phyloP scores from a whole-genome alignment of 257 asterid species.

The Nicotiana tomentosiformis region DNA sequence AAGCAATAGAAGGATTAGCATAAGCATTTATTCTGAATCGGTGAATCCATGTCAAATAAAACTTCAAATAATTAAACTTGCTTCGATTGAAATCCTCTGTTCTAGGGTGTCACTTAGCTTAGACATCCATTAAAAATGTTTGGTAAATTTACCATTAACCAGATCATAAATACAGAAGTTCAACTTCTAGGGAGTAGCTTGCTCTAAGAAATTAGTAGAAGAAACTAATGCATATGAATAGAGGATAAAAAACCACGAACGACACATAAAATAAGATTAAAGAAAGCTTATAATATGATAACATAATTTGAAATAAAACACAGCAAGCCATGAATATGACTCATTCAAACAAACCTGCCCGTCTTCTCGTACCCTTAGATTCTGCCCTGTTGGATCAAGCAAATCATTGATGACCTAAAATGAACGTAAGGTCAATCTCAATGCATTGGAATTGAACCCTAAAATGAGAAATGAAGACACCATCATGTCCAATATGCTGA shows the following conservation, averaged over 20 bases:
- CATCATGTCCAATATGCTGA: background rate
- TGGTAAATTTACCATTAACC: background rate
- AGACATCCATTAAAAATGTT: background rate
- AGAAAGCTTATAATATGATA: background rate
- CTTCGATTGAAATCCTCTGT: background rate
- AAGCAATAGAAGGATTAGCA: background rate
- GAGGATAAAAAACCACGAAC: background rate
- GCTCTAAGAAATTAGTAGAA: background rate
- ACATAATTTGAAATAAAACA: background rate
- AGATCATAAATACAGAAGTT: background rate
- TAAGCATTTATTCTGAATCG: background rate
- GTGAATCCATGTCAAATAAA: background rate
- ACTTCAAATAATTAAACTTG: background rate
- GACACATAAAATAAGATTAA: background rate
- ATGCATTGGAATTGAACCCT: background rate
- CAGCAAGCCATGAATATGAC: background rate
- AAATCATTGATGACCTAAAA: constrained; percentile 83
- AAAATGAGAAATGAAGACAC: background rate
- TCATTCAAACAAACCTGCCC: constrained; percentile 45
- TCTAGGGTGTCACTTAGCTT: background rate
- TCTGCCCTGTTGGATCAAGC: constrained; percentile 82
- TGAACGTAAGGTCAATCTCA: constrained; percentile 14
- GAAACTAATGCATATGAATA: background rate
- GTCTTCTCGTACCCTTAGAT: constrained; percentile 76
- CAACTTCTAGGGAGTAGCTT: background rate